Evolutionary conservation across 1,284 basidiomycete species (phyloP), one percentile per base, ranked within the genome.

Genomic region (Cutaneotrichosporon sp.): DNA sequence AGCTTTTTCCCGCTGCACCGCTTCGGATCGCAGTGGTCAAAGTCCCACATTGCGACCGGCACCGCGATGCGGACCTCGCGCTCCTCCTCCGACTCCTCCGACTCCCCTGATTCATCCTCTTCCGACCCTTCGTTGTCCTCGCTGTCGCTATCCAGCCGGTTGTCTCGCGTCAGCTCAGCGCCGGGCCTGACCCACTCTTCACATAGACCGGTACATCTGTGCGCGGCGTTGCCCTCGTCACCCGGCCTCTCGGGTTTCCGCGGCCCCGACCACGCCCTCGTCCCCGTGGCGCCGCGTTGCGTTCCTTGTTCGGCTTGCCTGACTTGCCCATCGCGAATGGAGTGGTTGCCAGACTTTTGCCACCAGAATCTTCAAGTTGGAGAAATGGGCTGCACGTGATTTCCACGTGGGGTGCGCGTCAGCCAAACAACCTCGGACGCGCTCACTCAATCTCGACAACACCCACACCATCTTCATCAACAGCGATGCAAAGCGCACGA

Each of bases 1-100:
- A 98, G 82, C 70, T 92, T 94, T 78, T 97, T 97, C 11, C 94
- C 94, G 8, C 90, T 93, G 67, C 94, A 98, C 32, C 90, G 83
- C 47, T 84, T 84, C 0, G 94, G 93, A 72, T 98, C 93, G 71
- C 94, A 97, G 70, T 97, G 94, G 68, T 90, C 87, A 72, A 98
- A 97, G 71, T 97, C 94, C 89, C 89, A 92, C 89, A 92, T 92
- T 25, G 87, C 89, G 12, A 91, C 84, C 5, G 85, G 84, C 4
- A 87, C 81, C 10, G 77, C 79, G 24, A 87, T 84, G 33, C 63
- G 64, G 20, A 66, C 53, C 17, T 61, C 50, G 25, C 62, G 60
- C 27, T 55, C 55, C 24, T 65, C 64, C 8, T 62, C 63, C 5
- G 72, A 63, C 5, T 64, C 64, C n/a, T 65, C 63, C 3, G 70